Conservation (phyloP, 192 early-diverging fungal genomes). For the Tieghemiomyces parasiticus region DNA sequence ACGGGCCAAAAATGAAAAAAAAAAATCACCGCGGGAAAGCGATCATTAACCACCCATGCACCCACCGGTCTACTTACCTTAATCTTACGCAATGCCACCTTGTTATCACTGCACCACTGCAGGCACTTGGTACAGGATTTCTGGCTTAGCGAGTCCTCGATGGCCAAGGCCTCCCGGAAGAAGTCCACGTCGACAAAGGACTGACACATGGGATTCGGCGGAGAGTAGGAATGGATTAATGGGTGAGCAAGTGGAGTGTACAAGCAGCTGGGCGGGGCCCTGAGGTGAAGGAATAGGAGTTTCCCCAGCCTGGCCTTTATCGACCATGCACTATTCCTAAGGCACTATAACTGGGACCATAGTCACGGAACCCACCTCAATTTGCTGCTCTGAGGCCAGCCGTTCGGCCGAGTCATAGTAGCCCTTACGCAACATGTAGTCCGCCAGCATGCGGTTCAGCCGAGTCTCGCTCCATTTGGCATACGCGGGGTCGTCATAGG, state of each 20-base stretch:
- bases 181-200: slow-evolving; percentile 80
- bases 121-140: slow-evolving; percentile 78
- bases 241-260: too few species aligned
- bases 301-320: too few species aligned
- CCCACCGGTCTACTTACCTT: slow-evolving; percentile 59
- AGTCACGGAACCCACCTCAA: background rate
- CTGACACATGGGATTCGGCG: too few species aligned
- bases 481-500: slow-evolving; percentile 53
- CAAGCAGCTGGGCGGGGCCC: too few species aligned
- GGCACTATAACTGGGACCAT: too few species aligned
- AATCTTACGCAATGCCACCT: slow-evolving; percentile 71
- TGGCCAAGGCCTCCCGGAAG: slow-evolving; percentile 65
- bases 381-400: slow-evolving; percentile 34
- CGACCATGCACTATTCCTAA: too few species aligned
- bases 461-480: slow-evolving; percentile 73
- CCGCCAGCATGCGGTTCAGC: slow-evolving; percentile 78
- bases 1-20: too few species aligned
- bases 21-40: too few species aligned
- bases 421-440: slow-evolving; percentile 89
- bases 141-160: slow-evolving; percentile 59
- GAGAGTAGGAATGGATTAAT: too few species aligned
- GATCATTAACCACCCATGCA: too few species aligned
- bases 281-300: too few species aligned
- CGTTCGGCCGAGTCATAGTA: slow-evolving; percentile 56
- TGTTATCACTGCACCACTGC: slow-evolving; percentile 91